phyloP scores from a whole-genome alignment of 208 protist species.

The Leishmania lainsoni region DNA sequence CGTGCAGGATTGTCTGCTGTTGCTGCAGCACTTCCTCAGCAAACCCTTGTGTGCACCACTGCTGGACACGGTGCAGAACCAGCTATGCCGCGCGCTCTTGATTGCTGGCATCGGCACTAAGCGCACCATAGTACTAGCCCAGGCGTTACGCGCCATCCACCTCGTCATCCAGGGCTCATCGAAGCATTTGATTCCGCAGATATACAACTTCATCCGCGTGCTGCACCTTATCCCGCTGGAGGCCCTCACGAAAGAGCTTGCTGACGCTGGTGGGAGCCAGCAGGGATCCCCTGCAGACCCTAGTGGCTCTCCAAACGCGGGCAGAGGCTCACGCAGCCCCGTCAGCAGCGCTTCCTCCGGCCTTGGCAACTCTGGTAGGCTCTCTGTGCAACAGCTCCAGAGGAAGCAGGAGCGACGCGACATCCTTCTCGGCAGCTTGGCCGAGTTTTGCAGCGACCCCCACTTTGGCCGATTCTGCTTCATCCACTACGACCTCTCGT shows the following conservation, averaged over 20 bases:
- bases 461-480: slow-evolving; percentile 82
- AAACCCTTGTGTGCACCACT: slow-evolving; percentile 28
- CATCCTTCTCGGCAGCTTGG: slow-evolving; percentile 86
- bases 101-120: slow-evolving; percentile 61
- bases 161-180: slow-evolving; percentile 55
- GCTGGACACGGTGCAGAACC: slow-evolving; percentile 61
- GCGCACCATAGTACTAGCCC: slow-evolving; percentile 81
- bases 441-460: slow-evolving; percentile 76
- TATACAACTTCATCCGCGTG: slow-evolving; percentile 80
- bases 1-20: slow-evolving; percentile 64
- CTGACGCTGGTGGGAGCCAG: slow-evolving; percentile 1
- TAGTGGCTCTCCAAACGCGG: neutral
- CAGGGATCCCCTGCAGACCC: slow-evolving; percentile 11
- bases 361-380: slow-evolving; percentile 10
- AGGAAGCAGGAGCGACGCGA: slow-evolving; percentile 70
- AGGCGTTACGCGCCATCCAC: slow-evolving; percentile 83
- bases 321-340: slow-evolving; percentile 12
- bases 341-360: slow-evolving; percentile 9
- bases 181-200: slow-evolving; percentile 72
- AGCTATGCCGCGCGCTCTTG: slow-evolving; percentile 78
- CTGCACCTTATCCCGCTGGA: slow-evolving; percentile 80
- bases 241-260: slow-evolving; percentile 54
- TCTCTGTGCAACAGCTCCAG: slow-evolving; percentile 30
- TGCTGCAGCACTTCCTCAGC: slow-evolving; percentile 32
- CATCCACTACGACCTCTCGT: slow-evolving; percentile 87